phyloP scores from a whole-genome alignment of 2,329 filamentous ascomycete species.

The Reticulascus tulasneorum region DNA sequence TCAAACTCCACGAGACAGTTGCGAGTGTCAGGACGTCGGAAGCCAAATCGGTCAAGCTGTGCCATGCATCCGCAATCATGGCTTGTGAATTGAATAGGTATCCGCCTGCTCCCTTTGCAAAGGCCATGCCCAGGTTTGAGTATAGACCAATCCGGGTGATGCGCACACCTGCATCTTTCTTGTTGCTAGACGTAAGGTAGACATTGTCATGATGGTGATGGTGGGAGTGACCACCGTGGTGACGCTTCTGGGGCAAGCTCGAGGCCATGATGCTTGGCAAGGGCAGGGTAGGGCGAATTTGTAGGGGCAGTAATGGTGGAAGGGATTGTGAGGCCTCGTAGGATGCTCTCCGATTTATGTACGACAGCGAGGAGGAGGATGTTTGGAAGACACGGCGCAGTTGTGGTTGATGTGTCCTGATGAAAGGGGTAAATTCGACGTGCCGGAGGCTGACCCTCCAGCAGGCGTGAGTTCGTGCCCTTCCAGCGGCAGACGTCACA shows the following conservation, averaged over 20 bases:
- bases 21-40: conserved; percentile 92
- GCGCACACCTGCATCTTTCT: conserved; percentile 86
- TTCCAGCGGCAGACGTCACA: conserved; percentile 15
- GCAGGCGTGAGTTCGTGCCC: conserved; percentile 19
- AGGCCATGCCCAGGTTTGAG: conserved; percentile 90
- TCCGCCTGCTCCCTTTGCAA: conserved; percentile 88
- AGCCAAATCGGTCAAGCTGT: conserved; percentile 90
- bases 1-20: conserved; percentile 90
- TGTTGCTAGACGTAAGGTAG: conserved; percentile 76
- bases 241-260: conserved; percentile 33
- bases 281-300: conserved; percentile 19
- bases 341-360: conserved; percentile 13
- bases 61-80: conserved; percentile 89
- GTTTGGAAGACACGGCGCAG: conserved; percentile 13
- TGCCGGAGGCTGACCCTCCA: conserved; percentile 14
- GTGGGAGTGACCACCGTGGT: conserved; percentile 48
- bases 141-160: conserved; percentile 87
- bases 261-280: conserved; percentile 26
- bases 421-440: conserved; percentile 10
- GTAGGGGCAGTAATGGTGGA: conserved; percentile 25
- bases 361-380: conserved; percentile 10
- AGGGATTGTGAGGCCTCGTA: conserved; percentile 26
- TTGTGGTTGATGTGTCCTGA: conserved; percentile 26
- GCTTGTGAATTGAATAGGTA: conserved; percentile 94
- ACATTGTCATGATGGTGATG: conserved; percentile 83